Evolutionary conservation across 1,139 yeast genomes (phyloP).

Genomic region (Debaryomycetaceae sp.): DNA sequence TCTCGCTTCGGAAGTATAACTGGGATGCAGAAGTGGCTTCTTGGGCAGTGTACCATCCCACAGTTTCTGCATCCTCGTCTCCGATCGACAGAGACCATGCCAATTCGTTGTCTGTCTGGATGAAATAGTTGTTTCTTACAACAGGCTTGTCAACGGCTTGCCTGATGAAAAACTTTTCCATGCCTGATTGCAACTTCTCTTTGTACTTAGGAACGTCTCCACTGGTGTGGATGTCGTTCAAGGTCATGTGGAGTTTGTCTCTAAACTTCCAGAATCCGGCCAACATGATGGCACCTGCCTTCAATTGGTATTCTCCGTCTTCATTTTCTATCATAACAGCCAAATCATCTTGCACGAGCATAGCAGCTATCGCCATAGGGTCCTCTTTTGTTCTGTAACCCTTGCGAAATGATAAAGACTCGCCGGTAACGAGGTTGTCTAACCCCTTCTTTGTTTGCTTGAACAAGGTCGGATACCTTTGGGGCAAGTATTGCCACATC

Average conservation of each 20-base stretch:
- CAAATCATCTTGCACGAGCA: slow-evolving; percentile 62
- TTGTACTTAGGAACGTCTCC: slow-evolving; percentile 67
- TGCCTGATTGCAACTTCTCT: slow-evolving; percentile 54
- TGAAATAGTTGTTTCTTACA: slow-evolving; percentile 61
- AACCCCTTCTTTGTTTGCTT: slow-evolving; percentile 43
- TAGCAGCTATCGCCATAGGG: slow-evolving; percentile 57
- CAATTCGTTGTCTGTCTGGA: slow-evolving; percentile 59
- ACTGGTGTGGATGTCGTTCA: slow-evolving; percentile 54
- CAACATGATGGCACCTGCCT: slow-evolving; percentile 58
- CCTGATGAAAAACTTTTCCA: slow-evolving; percentile 62
- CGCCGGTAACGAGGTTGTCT: slow-evolving; percentile 52
- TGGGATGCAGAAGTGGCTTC: slow-evolving; percentile 42
- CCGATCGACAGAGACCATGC: slow-evolving; percentile 69
- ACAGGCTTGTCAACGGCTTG: slow-evolving; percentile 55
- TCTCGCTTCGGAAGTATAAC: slow-evolving; percentile 59
- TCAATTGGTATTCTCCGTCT: slow-evolving; percentile 52
- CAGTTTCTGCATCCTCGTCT: slow-evolving; percentile 45
- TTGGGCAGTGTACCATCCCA: slow-evolving; percentile 61
- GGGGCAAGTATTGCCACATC: slow-evolving; percentile 50
- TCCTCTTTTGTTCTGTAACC: slow-evolving; percentile 29
- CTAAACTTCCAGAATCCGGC: slow-evolving; percentile 65
- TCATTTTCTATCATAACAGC: slow-evolving; percentile 62
- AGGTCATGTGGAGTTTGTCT: slow-evolving; percentile 53
- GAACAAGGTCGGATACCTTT: slow-evolving; percentile 57
- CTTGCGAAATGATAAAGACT: slow-evolving; percentile 20